These are phyloP conservation scores for Salix caprea DNA, from an alignment of 345 rosid genomes.

Conservation along the genomic window DNA sequence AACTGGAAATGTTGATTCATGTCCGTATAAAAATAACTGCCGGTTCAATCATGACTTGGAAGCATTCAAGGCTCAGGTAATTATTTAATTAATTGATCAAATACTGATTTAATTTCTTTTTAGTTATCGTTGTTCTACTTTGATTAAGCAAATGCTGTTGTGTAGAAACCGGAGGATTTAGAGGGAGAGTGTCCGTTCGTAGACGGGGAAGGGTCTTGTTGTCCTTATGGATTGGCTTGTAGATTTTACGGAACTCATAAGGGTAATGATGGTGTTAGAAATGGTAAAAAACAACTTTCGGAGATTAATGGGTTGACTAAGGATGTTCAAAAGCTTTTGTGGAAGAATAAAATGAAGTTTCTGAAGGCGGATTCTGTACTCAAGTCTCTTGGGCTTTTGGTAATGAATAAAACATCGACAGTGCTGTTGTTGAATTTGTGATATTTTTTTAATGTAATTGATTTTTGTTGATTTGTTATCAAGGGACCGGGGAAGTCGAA, in stretches of 20 bases:
- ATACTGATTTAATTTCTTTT: not conserved
- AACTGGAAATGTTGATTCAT: constrained; percentile 57
- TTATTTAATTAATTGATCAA: not conserved
- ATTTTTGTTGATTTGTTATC: not conserved
- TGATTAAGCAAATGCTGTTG: constrained; percentile 1
- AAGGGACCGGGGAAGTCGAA: constrained; percentile 48
- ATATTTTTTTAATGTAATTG: not conserved
- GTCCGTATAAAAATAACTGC: constrained; percentile 63
- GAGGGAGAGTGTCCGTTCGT: constrained; percentile 86
- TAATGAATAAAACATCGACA: constrained; percentile 20
- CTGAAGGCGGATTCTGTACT: constrained; percentile 70
- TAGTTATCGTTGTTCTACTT: not conserved
- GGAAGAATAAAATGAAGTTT: constrained; percentile 79
- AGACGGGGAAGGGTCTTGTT: constrained; percentile 36
- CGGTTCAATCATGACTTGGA: constrained; percentile 80
- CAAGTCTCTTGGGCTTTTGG: constrained; percentile 68
- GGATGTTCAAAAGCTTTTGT: constrained; percentile 77
- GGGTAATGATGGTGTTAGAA: constrained; percentile 15
- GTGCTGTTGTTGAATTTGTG: not conserved
- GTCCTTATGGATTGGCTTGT: constrained; percentile 79
- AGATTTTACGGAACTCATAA: constrained; percentile 69
- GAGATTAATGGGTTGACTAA: constrained; percentile 73
- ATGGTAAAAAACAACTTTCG: constrained; percentile 23
- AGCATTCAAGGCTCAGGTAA: constrained; percentile 72
- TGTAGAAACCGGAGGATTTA: constrained; percentile 84